phyloP scores from a whole-genome alignment of 176 grass and related monocot genomes.

The Phoenix dactylifera region DNA sequence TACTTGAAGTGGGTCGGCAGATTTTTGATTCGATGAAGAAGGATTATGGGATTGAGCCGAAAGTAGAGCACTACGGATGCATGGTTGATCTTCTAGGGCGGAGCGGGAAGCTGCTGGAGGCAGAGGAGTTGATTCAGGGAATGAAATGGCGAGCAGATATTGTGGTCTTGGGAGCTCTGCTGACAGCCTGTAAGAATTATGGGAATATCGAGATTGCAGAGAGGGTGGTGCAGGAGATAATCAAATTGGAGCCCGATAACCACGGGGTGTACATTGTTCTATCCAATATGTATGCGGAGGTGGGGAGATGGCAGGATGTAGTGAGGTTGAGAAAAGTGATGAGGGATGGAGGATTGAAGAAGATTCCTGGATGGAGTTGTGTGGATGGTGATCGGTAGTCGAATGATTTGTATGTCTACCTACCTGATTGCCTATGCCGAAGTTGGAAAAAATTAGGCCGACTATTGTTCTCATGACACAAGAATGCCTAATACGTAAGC shows the following conservation, averaged over 20 bases:
- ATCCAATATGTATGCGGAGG: slow-evolving; percentile 50
- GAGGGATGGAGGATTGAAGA: slow-evolving; percentile 25
- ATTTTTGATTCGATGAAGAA: slow-evolving; percentile 41
- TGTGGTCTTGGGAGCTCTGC: slow-evolving; percentile 31
- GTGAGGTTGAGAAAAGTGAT: slow-evolving; percentile 43
- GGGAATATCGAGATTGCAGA: slow-evolving; percentile 32
- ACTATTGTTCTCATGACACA: no score
- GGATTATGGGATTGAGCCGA: slow-evolving; percentile 21
- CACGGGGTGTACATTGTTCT: slow-evolving; percentile 51
- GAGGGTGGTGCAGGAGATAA: slow-evolving; percentile 34
- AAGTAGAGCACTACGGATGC: slow-evolving; percentile 47
- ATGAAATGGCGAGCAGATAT: slow-evolving; percentile 27
- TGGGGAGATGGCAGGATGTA: slow-evolving; percentile 44
- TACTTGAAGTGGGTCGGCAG: slow-evolving; percentile 21
- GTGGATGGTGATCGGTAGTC: slow-evolving; percentile 6
- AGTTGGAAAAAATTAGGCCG: no score
- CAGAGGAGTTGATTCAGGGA: slow-evolving; percentile 38
- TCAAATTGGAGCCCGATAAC: slow-evolving; percentile 35
- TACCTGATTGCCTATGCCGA: no score
- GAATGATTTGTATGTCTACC: no score
- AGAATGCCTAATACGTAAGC: no score
- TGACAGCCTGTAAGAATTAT: slow-evolving; percentile 46
- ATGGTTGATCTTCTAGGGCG: slow-evolving; percentile 49
- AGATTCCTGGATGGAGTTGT: slow-evolving; percentile 38
- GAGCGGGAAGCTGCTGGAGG: slow-evolving; percentile 25